Evolutionary conservation across 2,329 filamentous ascomycete species (phyloP), one percentile per base, ranked within the genome.

Genomic region (Aspergillus phoenicis): DNA sequence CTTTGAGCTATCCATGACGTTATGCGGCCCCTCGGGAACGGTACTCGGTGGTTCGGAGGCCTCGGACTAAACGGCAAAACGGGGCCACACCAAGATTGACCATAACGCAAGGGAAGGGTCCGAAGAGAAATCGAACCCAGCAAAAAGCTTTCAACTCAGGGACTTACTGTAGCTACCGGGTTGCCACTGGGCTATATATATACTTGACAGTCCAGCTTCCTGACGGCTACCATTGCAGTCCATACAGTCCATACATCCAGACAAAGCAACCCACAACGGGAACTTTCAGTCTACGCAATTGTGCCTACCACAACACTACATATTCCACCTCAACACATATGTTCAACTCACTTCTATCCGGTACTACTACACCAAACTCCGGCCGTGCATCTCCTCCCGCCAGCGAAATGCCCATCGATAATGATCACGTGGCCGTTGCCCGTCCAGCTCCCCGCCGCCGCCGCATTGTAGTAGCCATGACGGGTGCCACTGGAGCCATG

Each of bases 401-500:
- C 11, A 39, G 47, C 13, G 61, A 60, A 11, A 52, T 54, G 47
- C 47, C 56, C 13, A 6, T 8, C n/a, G 47, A 54, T 15, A 45
- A 57, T 15, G 22, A 17, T 30, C 59, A 36, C 17, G 48, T 26
- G 13, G 53, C 53, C 22, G 43, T 52, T 39, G 15, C 54, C n/a
- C 33, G 43, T 52, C 36, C 55, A 47, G 33, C 54, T 30, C 39
- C 39, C 38, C 53, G 53, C 15, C 53, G 53, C 7, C 53, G 53
- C 30, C 53, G 53, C 24, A 81, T 83, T 53, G 74, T 84, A 1
- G 74, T 84, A 6, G 82, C 75, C 20, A 79, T 84, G 47, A 84
- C 82, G 1, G 82, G 82, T 3, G 82, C 82, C 0, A 84, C 82
- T 0, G 82, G 82, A 3, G 73, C 81, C 1, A 67, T 75, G 2